Percentiles rank a stretch among this genome's conserved stretches.
phyloP scores from a whole-genome alignment of 352 stramenopile species.

The Globisporangium polare region DNA sequence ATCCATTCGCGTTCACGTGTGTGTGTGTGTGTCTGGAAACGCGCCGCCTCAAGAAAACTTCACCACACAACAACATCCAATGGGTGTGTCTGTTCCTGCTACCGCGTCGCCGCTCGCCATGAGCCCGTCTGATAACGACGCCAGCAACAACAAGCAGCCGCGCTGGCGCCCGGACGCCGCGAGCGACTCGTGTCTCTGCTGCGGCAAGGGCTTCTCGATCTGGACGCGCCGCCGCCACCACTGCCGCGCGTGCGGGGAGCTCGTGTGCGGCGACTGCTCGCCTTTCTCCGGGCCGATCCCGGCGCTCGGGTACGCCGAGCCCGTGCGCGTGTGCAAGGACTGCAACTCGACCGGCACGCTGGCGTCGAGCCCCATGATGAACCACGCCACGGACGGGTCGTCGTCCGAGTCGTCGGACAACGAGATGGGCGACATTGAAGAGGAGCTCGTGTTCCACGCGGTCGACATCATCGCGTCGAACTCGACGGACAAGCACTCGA shows the following conservation, averaged over 20 bases:
- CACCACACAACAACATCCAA: background rate
- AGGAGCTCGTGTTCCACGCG: slow-evolving; percentile 54
- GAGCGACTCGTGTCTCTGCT: slow-evolving; percentile 70
- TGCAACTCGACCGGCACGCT: slow-evolving; percentile 31
- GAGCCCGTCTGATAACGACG: slow-evolving; percentile 1
- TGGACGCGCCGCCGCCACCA: slow-evolving; percentile 72
- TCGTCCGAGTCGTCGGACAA: slow-evolving; percentile 53
- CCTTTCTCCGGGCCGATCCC: slow-evolving; percentile 54
- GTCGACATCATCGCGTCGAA: slow-evolving; percentile 66
- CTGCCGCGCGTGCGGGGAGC: slow-evolving; percentile 72
- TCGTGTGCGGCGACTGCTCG: slow-evolving; percentile 73
- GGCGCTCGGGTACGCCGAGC: slow-evolving; percentile 58
- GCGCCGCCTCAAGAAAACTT: background rate
- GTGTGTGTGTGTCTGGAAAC: slow-evolving; percentile 5
- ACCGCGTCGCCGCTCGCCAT: slow-evolving; percentile 9
- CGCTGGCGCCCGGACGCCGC: slow-evolving; percentile 69
- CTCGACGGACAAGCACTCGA: slow-evolving; percentile 66
- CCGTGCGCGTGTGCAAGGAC: slow-evolving; percentile 72
- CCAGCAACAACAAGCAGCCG: slow-evolving; percentile 18
- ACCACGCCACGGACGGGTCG: slow-evolving; percentile 17
- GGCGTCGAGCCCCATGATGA: slow-evolving; percentile 20
- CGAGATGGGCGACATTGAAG: slow-evolving; percentile 48
- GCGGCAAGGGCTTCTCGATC: slow-evolving; percentile 64
- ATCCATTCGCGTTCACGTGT: background rate
- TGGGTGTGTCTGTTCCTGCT: slow-evolving; percentile 12